Evolutionary conservation across 805 yeast genomes (phyloP).

Genomic region (Kluyveromyces nonfermentans): DNA sequence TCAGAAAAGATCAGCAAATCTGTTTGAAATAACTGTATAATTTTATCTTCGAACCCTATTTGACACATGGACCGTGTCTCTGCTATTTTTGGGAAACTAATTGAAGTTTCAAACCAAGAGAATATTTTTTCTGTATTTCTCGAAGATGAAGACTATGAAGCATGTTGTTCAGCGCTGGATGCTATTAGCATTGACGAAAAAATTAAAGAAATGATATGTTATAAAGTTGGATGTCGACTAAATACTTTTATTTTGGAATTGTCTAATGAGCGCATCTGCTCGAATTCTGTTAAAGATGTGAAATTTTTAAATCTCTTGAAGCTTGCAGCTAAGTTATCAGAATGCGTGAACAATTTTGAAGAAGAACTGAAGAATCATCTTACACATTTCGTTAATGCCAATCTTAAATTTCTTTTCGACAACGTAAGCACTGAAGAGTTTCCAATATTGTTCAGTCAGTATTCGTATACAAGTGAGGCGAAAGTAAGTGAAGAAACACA

Average conservation of each 20-base stretch:
- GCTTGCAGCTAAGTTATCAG: neutral
- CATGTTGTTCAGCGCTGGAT: constrained; percentile 1
- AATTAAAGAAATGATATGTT: neutral
- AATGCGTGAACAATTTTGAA: neutral
- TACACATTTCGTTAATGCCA: neutral
- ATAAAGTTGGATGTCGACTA: neutral
- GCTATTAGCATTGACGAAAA: neutral
- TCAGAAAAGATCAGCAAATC: no score
- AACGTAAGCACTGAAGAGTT: neutral
- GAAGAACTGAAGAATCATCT: neutral
- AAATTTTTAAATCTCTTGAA: neutral
- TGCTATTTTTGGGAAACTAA: neutral
- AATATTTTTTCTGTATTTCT: constrained; percentile 3
- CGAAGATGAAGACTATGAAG: constrained; percentile 2
- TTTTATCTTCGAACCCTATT: no score
- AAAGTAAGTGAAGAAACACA: neutral
- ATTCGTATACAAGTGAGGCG: neutral
- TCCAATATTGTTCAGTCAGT: neutral
- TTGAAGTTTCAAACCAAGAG: constrained; percentile 3
- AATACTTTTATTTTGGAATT: neutral
- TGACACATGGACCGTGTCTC: neutral
- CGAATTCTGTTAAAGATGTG: neutral
- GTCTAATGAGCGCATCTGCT: neutral
- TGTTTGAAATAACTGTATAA: no score
- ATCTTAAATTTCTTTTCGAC: neutral